A percentile compares a stretch with the other conserved stretches of the same genome.
These are phyloP conservation scores for Populus euphratica DNA, from an alignment of 345 rosid species.

Conservation along the genomic window DNA sequence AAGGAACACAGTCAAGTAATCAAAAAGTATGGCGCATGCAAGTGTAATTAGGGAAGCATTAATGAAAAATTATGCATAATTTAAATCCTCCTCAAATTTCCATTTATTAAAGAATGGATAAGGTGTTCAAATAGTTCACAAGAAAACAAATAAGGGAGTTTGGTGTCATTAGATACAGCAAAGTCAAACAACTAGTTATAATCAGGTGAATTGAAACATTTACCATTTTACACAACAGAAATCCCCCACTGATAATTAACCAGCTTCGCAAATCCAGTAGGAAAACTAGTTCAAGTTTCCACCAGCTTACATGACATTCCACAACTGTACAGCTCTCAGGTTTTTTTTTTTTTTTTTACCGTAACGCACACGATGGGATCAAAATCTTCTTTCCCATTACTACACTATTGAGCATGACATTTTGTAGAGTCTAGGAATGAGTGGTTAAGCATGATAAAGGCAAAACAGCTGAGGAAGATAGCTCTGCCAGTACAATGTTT, in stretches of 20 bases:
- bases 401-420: not conserved
- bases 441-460: not conserved
- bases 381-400: not conserved
- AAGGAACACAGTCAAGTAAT: not conserved
- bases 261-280: not conserved
- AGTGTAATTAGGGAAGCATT: not conserved
- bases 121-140: too few species aligned
- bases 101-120: not conserved
- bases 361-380: not conserved
- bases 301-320: not conserved
- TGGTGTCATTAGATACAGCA: not conserved
- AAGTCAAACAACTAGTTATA: not conserved
- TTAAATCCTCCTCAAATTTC: not conserved
- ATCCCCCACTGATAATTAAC: not conserved
- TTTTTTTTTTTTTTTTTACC: not conserved
- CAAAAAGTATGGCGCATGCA: not conserved
- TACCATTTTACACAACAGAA: not conserved
- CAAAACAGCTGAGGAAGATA: not conserved
- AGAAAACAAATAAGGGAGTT: not conserved
- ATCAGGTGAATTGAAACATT: not conserved
- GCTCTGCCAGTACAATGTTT: not conserved
- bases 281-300: conserved; percentile 1
- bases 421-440: not conserved
- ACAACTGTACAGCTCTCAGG: not conserved
- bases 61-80: not conserved